phyloP scores from a whole-genome alignment of 495 filamentous ascomycete species.

The Penicillium paradoxum region DNA sequence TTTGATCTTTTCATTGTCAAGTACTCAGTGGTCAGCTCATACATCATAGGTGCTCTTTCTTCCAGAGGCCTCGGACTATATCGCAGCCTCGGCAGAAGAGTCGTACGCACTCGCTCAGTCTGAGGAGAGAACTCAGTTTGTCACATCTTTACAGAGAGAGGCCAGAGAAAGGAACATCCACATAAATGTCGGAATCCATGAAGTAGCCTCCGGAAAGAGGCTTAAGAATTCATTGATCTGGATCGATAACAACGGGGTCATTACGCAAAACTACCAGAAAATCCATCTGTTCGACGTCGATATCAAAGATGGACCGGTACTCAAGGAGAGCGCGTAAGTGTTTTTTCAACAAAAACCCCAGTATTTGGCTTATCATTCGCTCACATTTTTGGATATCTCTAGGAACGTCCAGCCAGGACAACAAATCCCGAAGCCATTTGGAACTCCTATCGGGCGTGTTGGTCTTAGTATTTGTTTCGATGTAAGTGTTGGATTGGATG shows the following conservation, averaged over 20 bases:
- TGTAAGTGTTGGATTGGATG: slow-evolving; percentile 34
- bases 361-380: background rate
- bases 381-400: background rate
- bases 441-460: slow-evolving; percentile 66
- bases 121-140: slow-evolving; percentile 54
- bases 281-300: slow-evolving; percentile 74
- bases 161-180: slow-evolving; percentile 57
- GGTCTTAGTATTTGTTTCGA: slow-evolving; percentile 88
- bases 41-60: slow-evolving; percentile 71
- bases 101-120: slow-evolving; percentile 61
- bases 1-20: background rate
- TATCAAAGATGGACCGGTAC: slow-evolving; percentile 54
- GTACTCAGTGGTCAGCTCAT: background rate
- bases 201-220: slow-evolving; percentile 53
- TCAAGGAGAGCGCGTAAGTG: slow-evolving; percentile 57
- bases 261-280: slow-evolving; percentile 68
- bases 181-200: slow-evolving; percentile 88
- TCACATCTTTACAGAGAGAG: slow-evolving; percentile 63
- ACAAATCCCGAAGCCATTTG: slow-evolving; percentile 60
- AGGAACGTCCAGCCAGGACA: slow-evolving; percentile 58
- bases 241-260: slow-evolving; percentile 61
- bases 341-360: background rate
- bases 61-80: slow-evolving; percentile 89
- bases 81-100: slow-evolving; percentile 60
- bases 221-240: slow-evolving; percentile 64